These are phyloP conservation scores for Thielaviopsis punctulata DNA, from an alignment of 2,329 filamentous ascomycete genomes.

Conservation along the genomic window DNA sequence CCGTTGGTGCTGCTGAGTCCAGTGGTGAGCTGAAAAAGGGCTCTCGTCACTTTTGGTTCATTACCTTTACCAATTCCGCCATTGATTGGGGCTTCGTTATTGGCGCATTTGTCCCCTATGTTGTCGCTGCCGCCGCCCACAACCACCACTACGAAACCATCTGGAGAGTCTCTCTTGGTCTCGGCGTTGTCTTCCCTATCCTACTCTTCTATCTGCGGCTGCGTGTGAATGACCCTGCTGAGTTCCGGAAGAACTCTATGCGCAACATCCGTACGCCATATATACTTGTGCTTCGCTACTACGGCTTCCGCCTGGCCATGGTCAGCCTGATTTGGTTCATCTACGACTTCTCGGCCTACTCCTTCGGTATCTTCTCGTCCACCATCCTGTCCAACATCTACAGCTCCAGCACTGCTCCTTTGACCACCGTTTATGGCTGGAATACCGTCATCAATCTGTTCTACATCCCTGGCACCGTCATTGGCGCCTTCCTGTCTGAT, in stretches of 20 bases:
- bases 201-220: conserved; percentile 48
- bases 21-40: conserved; percentile 67
- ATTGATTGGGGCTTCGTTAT: conserved; percentile 74
- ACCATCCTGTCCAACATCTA: conserved; percentile 54
- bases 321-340: conserved; percentile 72
- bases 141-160: conserved; percentile 51
- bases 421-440: conserved; percentile 76
- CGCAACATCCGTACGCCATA: conserved; percentile 40
- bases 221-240: conserved; percentile 61
- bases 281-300: conserved; percentile 41
- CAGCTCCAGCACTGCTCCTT: conserved; percentile 24
- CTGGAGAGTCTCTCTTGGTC: conserved; percentile 66
- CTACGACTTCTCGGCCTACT: conserved; percentile 71
- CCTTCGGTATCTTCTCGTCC: conserved; percentile 71
- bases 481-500: conserved; percentile 64
- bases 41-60: conserved; percentile 78
- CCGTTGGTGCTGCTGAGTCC: conserved; percentile 68
- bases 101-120: conserved; percentile 56
- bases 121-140: conserved; percentile 37
- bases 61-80: conserved; percentile 61
- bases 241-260: conserved; percentile 57
- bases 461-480: conserved; percentile 66
- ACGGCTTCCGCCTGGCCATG: conserved; percentile 53
- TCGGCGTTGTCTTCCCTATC: conserved; percentile 63
- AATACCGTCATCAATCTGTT: conserved; percentile 78